Conservation (phyloP, 139 green algal species). For the Gonium pectorale region DNA sequence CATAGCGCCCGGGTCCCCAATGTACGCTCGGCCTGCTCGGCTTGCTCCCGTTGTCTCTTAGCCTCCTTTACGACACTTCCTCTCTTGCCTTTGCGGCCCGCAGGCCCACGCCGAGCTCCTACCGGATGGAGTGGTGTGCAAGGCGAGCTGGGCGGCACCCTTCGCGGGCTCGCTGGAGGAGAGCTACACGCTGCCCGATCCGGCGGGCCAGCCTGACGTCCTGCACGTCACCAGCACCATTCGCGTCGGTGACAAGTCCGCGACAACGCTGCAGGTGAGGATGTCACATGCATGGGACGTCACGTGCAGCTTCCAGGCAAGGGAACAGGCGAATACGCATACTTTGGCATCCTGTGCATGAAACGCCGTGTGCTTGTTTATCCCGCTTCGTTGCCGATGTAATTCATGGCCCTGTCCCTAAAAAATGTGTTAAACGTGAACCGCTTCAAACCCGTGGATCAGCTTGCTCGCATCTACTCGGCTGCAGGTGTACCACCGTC, state of each 20-base stretch:
- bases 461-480: no score
- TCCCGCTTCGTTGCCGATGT: no score
- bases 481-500: constrained; percentile 27
- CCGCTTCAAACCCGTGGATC: no score
- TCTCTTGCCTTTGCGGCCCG: background rate
- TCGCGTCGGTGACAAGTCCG: background rate
- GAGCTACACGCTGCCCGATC: constrained; percentile 2
- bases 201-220: background rate
- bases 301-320: no score
- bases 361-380: no score
- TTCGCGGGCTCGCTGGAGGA: constrained; percentile 13
- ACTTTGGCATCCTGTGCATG: no score
- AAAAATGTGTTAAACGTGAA: no score
- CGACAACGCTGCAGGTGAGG: constrained; percentile 27
- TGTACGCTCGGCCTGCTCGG: no score
- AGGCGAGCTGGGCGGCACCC: background rate
- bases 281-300: no score
- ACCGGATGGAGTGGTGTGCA: background rate
- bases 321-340: no score
- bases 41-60: background rate
- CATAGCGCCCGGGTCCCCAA: no score
- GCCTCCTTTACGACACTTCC: background rate
- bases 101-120: background rate
- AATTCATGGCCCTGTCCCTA: no score
- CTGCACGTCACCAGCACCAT: constrained; percentile 17